Evolutionary conservation across 441 rosid genomes (phyloP).

Genomic region (Gossypium laxum): DNA sequence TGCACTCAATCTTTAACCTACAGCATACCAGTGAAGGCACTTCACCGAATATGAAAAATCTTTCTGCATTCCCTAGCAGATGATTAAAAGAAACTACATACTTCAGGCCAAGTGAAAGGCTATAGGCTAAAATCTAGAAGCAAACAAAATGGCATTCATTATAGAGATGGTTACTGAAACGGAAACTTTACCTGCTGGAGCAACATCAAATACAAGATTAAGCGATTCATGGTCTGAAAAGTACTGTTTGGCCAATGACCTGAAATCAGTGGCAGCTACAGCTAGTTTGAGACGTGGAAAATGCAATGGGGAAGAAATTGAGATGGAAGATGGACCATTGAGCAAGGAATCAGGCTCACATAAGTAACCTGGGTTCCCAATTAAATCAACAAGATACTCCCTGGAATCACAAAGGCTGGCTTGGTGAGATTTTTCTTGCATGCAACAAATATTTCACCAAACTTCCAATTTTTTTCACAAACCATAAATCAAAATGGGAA

Average conservation of each 20-base stretch:
- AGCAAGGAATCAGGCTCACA: constrained; percentile 85
- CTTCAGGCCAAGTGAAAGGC: not conserved
- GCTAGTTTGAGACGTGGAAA: constrained; percentile 64
- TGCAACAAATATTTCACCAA: not conserved
- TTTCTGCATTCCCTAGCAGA: constrained; percentile 7
- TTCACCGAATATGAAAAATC: constrained; percentile 7
- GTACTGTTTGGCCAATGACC: constrained; percentile 79
- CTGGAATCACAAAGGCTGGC: constrained; percentile 39
- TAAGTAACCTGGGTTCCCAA: constrained; percentile 78
- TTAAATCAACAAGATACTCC: constrained; percentile 88
- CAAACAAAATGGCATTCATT: not conserved
- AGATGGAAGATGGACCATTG: constrained; percentile 88
- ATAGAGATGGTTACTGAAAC: not conserved
- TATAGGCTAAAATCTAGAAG: not conserved
- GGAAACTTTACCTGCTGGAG: constrained; percentile 48
- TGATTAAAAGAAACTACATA: not conserved
- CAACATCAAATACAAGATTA: constrained; percentile 68
- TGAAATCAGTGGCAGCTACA: constrained; percentile 57
- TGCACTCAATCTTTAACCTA: not conserved
- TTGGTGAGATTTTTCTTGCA: constrained; percentile 14
- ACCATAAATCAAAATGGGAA: not conserved
- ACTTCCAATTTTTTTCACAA: not conserved
- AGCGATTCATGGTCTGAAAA: constrained; percentile 66
- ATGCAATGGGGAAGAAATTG: constrained; percentile 88
- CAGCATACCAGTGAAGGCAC: not conserved